Percentiles rank a stretch among this genome's conserved stretches.
Conservation (phyloP, 2,329 filamentous ascomycete genomes). For the Dactylellina haptotyla region DNA sequence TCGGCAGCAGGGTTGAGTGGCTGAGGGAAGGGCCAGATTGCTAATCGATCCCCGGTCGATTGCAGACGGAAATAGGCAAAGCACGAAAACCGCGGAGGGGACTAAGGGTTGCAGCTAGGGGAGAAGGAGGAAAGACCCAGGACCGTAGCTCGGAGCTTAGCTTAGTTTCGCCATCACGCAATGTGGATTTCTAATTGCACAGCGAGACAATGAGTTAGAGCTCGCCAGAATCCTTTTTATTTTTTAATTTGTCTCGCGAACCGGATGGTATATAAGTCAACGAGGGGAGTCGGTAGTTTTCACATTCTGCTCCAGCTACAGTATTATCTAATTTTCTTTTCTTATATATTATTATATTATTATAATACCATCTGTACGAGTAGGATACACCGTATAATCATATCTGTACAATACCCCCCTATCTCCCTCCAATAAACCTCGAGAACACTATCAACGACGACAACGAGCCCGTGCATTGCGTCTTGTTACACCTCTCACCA, state of each 20-base stretch:
- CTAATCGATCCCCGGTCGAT: slow-evolving; percentile 28
- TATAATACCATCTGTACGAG: neutral
- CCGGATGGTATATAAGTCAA: slow-evolving; percentile 5
- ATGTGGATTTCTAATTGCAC: slow-evolving; percentile 49
- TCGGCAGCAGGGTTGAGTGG: slow-evolving; percentile 7
- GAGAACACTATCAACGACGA: neutral
- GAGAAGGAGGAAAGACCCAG: neutral
- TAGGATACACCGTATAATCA: neutral
- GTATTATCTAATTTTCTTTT: slow-evolving; percentile 4
- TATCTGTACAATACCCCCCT: neutral
- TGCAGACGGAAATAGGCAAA: slow-evolving; percentile 32
- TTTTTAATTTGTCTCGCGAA: too few relatives aligned
- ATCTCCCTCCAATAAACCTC: neutral
- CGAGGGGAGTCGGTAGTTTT: slow-evolving; percentile 8
- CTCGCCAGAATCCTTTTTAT: neutral
- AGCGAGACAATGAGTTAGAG: slow-evolving; percentile 1
- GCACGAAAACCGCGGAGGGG: neutral
- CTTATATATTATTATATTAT: neutral
- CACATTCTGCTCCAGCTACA: neutral
- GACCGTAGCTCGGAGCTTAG: neutral
- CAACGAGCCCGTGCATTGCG: neutral
- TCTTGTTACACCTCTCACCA: neutral
- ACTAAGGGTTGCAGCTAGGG: neutral
- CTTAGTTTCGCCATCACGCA: slow-evolving; percentile 30
- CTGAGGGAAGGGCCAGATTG: slow-evolving; percentile 26